Evolutionary conservation across 768 basidiomycete species (phyloP).

Genomic region (Suillus sp.): DNA sequence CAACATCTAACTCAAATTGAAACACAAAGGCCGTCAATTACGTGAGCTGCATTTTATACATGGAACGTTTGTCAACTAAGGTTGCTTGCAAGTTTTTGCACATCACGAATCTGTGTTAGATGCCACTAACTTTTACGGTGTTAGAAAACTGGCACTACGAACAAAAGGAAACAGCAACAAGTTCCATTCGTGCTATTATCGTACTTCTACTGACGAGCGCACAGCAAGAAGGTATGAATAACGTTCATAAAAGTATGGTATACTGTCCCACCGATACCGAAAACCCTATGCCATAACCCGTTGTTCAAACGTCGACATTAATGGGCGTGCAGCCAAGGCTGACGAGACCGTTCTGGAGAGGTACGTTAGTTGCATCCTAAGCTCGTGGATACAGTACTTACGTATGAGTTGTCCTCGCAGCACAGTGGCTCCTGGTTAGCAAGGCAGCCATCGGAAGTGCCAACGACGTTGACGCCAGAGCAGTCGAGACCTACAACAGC

Average conservation of each 20-base stretch:
- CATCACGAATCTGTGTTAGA: too few relatives aligned
- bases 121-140: too few relatives aligned
- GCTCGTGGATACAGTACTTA: neutral
- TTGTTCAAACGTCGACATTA: neutral
- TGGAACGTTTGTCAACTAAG: too few relatives aligned
- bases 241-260: neutral
- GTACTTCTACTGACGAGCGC: neutral
- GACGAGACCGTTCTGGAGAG: slow-evolving; percentile 8
- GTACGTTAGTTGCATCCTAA: neutral
- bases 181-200: neutral
- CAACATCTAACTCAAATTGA: too few relatives aligned
- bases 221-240: neutral
- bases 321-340: neutral
- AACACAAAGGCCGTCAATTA: too few relatives aligned
- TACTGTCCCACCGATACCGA: neutral
- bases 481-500: neutral
- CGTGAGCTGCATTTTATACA: too few relatives aligned
- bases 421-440: slow-evolving; percentile 9
- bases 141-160: too few relatives aligned
- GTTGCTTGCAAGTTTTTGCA: too few relatives aligned
- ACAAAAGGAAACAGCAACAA: too few relatives aligned
- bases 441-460: neutral
- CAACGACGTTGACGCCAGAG: slow-evolving; percentile 1
- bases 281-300: neutral
- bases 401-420: slow-evolving; percentile 8